Evolutionary conservation across 2,329 filamentous ascomycete species (phyloP).

Genomic region (Pestalotiopsis fici): DNA sequence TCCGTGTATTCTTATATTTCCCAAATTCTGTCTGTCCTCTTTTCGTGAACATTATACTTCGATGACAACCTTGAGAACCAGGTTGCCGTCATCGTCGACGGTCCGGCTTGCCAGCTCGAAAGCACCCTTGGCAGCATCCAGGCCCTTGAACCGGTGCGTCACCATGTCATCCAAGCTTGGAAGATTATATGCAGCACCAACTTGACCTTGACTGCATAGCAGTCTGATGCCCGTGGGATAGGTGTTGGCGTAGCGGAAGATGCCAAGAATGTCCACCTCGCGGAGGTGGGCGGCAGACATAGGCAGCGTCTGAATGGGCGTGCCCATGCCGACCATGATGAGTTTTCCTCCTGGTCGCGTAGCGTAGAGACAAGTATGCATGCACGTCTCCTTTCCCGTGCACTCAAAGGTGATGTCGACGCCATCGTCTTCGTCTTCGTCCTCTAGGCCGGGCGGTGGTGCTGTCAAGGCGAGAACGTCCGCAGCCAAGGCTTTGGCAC

Average conservation of each 20-base stretch:
- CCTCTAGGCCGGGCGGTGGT: conserved; percentile 28
- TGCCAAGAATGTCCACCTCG: conserved; percentile 75
- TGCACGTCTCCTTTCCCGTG: conserved; percentile 73
- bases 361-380: conserved; percentile 74
- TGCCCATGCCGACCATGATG: conserved; percentile 80
- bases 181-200: conserved; percentile 43
- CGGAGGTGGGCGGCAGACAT: conserved; percentile 71
- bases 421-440: conserved; percentile 61
- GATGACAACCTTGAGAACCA: conserved; percentile 74
- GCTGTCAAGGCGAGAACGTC: conserved; percentile 48
- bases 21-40: background rate
- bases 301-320: conserved; percentile 73
- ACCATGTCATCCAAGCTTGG: conserved; percentile 70
- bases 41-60: conserved; percentile 42
- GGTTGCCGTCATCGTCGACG: conserved; percentile 64
- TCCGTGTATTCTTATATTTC: too few relatives aligned
- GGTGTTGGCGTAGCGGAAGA: conserved; percentile 77
- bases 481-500: conserved; percentile 48
- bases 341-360: conserved; percentile 71
- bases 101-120: conserved; percentile 73
- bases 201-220: conserved; percentile 47
- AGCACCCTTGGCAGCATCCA: conserved; percentile 61
- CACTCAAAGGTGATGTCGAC: conserved; percentile 76
- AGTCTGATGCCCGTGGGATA: conserved; percentile 70
- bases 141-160: conserved; percentile 70